phyloP scores from a whole-genome alignment of 352 stramenopile species.

The Albugo candida region DNA sequence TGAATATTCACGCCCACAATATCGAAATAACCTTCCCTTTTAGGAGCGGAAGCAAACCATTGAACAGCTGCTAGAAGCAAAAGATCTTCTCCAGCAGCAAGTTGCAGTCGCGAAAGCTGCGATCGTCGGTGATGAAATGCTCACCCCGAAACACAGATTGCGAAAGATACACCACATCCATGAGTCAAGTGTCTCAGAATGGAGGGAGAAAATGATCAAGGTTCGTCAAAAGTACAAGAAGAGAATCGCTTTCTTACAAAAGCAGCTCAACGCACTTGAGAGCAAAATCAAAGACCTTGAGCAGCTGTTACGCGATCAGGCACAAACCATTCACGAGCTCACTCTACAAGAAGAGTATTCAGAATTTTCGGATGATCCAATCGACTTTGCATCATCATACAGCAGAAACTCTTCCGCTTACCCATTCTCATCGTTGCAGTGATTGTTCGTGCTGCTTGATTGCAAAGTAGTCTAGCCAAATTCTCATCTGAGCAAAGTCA shows the following conservation, averaged over 20 bases:
- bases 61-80: slow-evolving; percentile 38
- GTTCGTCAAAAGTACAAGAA: background rate
- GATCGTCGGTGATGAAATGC: background rate
- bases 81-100: slow-evolving; percentile 4
- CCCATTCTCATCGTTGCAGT: too few species aligned
- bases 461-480: too few species aligned
- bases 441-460: too few species aligned
- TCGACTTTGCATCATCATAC: too few species aligned
- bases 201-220: background rate
- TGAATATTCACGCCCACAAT: background rate
- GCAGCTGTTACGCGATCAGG: slow-evolving; percentile 27
- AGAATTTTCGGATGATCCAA: too few species aligned
- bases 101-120: background rate
- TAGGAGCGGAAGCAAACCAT: slow-evolving; percentile 63
- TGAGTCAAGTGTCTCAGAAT: background rate
- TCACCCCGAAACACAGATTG: background rate
- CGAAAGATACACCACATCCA: background rate
- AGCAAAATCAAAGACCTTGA: slow-evolving; percentile 22
- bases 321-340: slow-evolving; percentile 57
- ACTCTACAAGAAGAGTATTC: slow-evolving; percentile 41
- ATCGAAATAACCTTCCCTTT: background rate
- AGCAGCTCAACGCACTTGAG: slow-evolving; percentile 16
- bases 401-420: too few species aligned
- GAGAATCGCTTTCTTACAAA: slow-evolving; percentile 3
- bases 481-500: too few species aligned